Percentiles rank a stretch among this genome's conserved stretches.
Conservation (phyloP, 352 stramenopile genomes). For the Phytophthora chlamydospora region DNA sequence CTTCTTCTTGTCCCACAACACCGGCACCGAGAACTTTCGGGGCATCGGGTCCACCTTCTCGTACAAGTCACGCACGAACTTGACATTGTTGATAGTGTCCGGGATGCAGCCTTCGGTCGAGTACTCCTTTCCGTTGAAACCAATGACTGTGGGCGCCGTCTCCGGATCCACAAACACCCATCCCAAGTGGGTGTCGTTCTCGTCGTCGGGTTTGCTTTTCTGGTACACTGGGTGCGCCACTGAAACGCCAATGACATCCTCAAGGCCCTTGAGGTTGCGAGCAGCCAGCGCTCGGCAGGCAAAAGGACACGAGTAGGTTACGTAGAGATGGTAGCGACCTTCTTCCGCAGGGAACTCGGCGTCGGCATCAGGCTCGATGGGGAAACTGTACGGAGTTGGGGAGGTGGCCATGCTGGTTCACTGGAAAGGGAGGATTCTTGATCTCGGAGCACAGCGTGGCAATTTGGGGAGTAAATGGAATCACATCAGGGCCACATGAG, state of each 20-base stretch:
- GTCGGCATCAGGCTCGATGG: background rate
- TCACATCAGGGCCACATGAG: no score
- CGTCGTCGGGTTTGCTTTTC: slow-evolving; percentile 33
- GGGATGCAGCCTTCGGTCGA: slow-evolving; percentile 25
- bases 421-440: no score
- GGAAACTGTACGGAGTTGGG: background rate
- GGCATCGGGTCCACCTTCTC: slow-evolving; percentile 27
- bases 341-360: slow-evolving; percentile 36
- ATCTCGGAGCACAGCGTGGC: no score
- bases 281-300: slow-evolving; percentile 57
- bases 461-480: no score
- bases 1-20: slow-evolving; percentile 75
- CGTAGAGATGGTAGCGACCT: slow-evolving; percentile 89
- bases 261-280: slow-evolving; percentile 89
- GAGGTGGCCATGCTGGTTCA: background rate
- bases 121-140: slow-evolving; percentile 24
- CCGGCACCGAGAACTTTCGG: slow-evolving; percentile 51
- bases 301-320: slow-evolving; percentile 88
- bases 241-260: slow-evolving; percentile 89
- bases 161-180: slow-evolving; percentile 28
- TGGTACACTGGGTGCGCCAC: slow-evolving; percentile 63
- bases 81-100: slow-evolving; percentile 31
- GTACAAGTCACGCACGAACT: slow-evolving; percentile 49
- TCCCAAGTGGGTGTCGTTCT: slow-evolving; percentile 28
- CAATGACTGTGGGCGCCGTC: background rate